These are phyloP conservation scores for Chrysoporthe puriensis DNA, from an alignment of 2,329 filamentous ascomycete genomes.

Conservation along the genomic window DNA sequence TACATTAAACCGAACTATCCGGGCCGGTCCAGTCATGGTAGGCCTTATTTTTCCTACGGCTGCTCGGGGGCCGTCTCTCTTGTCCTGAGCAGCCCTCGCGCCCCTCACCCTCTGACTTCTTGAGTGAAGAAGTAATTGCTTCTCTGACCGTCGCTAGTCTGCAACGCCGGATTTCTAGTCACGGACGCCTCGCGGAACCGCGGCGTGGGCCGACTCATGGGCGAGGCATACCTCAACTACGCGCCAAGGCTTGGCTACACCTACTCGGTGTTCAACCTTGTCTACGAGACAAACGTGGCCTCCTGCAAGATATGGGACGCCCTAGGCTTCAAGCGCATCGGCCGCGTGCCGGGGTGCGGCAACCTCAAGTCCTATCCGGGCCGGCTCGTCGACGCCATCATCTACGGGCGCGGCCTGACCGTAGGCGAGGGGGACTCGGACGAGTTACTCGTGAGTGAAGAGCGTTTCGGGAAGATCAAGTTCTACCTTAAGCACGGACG, in stretches of 20 bases:
- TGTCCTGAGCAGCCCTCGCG: too few relatives aligned
- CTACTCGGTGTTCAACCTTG: slow-evolving; percentile 92
- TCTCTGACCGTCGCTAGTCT: slow-evolving; percentile 53
- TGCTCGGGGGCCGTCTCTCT: too few relatives aligned
- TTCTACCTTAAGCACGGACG: slow-evolving; percentile 95
- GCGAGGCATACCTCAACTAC: slow-evolving; percentile 77
- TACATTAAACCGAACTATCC: slow-evolving; percentile 96
- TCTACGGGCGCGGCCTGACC: slow-evolving; percentile 70
- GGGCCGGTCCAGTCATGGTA: slow-evolving; percentile 76
- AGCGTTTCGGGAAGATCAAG: slow-evolving; percentile 98
- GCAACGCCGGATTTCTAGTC: slow-evolving; percentile 81
- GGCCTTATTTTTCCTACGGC: neutral
- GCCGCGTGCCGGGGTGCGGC: slow-evolving; percentile 74
- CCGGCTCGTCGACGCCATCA: slow-evolving; percentile 74
- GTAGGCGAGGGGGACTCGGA: slow-evolving; percentile 51
- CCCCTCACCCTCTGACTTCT: too few relatives aligned
- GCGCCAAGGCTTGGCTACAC: slow-evolving; percentile 82
- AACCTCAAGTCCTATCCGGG: slow-evolving; percentile 71
- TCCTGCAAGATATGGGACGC: slow-evolving; percentile 92
- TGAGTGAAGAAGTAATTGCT: neutral
- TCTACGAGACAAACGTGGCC: slow-evolving; percentile 91
- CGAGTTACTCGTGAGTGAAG: slow-evolving; percentile 80
- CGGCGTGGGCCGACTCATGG: slow-evolving; percentile 76
- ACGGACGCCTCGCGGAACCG: slow-evolving; percentile 74
- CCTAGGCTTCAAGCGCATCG: slow-evolving; percentile 89